Conservation (phyloP, 2,329 filamentous ascomycete species). For the Ilyonectria sp. region DNA sequence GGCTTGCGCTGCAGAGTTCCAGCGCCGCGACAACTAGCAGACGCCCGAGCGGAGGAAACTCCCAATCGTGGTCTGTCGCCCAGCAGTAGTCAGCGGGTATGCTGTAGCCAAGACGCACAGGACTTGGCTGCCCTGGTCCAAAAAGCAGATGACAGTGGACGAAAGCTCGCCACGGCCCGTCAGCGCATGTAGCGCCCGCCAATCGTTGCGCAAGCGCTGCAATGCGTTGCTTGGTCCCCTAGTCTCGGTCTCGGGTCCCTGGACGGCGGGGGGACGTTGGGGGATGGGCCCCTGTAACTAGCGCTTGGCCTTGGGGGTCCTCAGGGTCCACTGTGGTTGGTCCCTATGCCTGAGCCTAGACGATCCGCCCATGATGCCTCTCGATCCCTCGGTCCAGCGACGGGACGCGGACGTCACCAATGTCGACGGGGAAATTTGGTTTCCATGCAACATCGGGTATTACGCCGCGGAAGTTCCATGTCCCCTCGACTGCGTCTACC, state of each 20-base stretch:
- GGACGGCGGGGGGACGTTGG: not conserved
- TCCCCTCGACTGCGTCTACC: not conserved
- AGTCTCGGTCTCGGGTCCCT: no score
- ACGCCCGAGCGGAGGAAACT: not conserved
- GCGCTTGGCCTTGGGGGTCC: not conserved
- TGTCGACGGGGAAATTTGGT: slow-evolving; percentile 5
- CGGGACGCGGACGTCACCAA: slow-evolving; percentile 7
- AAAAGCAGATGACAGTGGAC: slow-evolving; percentile 16
- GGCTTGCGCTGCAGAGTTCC: not conserved
- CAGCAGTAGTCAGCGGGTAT: slow-evolving; percentile 15
- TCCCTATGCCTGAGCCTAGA: slow-evolving; percentile 26
- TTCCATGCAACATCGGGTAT: not conserved
- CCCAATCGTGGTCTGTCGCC: slow-evolving; percentile 3
- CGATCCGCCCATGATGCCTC: slow-evolving; percentile 8
- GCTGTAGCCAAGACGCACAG: slow-evolving; percentile 3
- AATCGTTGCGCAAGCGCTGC: slow-evolving; percentile 24
- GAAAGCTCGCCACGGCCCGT: slow-evolving; percentile 25
- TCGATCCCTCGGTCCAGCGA: slow-evolving; percentile 3
- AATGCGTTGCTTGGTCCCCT: no score
- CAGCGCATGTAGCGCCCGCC: slow-evolving; percentile 25
- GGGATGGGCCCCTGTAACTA: slow-evolving; percentile 9
- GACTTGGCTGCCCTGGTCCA: not conserved
- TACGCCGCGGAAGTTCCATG: not conserved
- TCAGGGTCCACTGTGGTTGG: slow-evolving; percentile 5
- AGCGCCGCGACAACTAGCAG: not conserved